These are phyloP conservation scores for Ophiosphaerella narmari DNA, from an alignment of 2,329 filamentous ascomycete species.

Conservation along the genomic window DNA sequence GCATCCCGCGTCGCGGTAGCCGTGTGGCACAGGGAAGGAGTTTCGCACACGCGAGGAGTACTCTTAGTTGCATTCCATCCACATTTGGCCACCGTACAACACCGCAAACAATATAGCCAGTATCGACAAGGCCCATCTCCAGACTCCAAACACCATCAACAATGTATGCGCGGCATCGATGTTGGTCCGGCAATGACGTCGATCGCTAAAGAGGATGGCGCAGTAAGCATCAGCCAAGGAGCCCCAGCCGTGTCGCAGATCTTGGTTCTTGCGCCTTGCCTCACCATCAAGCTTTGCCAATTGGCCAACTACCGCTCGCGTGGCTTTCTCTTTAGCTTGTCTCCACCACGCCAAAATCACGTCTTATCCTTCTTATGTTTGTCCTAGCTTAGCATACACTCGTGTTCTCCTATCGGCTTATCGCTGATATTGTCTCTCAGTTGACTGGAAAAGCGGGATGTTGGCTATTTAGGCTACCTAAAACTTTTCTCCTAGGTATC, in stretches of 20 bases:
- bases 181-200: conserved; percentile 6
- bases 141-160: background rate
- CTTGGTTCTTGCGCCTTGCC: conserved; percentile 4
- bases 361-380: background rate
- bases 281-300: conserved; percentile 26
- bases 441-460: too few species aligned
- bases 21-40: too few species aligned
- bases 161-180: too few species aligned
- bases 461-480: too few species aligned
- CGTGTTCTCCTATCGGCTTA: background rate
- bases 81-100: background rate
- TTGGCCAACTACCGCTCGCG: conserved; percentile 3
- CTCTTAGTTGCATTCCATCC: conserved; percentile 1
- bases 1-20: too few species aligned
- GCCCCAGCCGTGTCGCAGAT: background rate
- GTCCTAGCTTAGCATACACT: background rate
- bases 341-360: background rate
- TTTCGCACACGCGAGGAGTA: background rate
- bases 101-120: background rate
- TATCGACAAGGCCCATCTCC: background rate
- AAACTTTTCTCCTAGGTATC: too few species aligned
- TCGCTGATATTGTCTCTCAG: background rate
- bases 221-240: conserved; percentile 15
- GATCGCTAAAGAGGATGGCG: background rate
- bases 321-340: conserved; percentile 8